phyloP scores from a whole-genome alignment of 2,329 filamentous ascomycete genomes.

The Dothiorella sarmentorum region DNA sequence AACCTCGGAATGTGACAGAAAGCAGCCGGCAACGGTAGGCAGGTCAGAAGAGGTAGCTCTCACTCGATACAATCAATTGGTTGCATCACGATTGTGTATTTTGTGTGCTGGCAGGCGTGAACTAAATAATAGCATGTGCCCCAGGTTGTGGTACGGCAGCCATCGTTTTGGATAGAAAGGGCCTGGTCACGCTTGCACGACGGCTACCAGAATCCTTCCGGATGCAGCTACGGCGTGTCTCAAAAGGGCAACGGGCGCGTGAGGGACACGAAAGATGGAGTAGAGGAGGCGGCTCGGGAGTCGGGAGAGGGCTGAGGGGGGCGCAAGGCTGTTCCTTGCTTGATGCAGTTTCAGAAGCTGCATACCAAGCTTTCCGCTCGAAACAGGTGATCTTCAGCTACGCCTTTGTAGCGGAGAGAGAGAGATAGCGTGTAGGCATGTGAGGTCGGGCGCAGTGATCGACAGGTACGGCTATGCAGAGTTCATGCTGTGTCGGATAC shows the following conservation, averaged over 20 bases:
- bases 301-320: neutral
- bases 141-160: neutral
- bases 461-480: constrained; percentile 10
- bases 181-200: neutral
- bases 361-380: constrained; percentile 17
- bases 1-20: neutral
- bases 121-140: neutral
- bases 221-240: neutral
- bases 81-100: neutral
- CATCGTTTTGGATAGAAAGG: constrained; percentile 3
- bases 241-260: neutral
- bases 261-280: neutral
- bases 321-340: constrained; percentile 11
- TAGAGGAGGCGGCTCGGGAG: no score
- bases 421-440: neutral
- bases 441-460: neutral
- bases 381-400: constrained; percentile 10
- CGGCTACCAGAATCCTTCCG: neutral
- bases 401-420: neutral
- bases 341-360: constrained; percentile 6
- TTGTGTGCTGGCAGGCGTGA: neutral
- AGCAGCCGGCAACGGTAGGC: neutral
- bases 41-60: neutral
- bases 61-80: constrained; percentile 10
- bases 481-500: neutral